phyloP scores from a whole-genome alignment of 305 asterid genomes.

The Plantago coronopus region DNA sequence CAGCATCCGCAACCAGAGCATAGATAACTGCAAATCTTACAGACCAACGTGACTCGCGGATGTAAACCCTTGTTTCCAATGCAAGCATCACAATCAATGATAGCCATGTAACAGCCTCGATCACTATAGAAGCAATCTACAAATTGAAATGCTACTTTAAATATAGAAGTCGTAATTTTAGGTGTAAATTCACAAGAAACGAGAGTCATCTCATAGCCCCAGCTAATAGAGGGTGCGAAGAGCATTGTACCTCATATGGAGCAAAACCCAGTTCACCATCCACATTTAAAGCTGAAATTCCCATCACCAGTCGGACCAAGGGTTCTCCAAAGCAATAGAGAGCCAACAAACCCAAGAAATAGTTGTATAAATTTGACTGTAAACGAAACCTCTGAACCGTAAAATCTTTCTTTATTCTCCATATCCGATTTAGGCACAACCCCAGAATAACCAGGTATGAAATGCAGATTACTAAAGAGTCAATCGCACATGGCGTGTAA shows the following conservation, averaged over 20 bases:
- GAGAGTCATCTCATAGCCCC: conserved; percentile 54
- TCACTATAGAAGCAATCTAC: conserved; percentile 58
- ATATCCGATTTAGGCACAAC: conserved; percentile 51
- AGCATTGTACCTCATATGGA: conserved; percentile 65
- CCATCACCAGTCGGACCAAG: conserved; percentile 57
- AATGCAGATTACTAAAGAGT: conserved; percentile 53
- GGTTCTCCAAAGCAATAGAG: conserved; percentile 68
- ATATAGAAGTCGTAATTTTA: too few species aligned
- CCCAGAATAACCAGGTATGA: conserved; percentile 72
- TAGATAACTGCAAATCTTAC: conserved; percentile 77
- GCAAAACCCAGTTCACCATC: conserved; percentile 59
- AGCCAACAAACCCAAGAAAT: conserved; percentile 62
- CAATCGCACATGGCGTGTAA: conserved; percentile 76
- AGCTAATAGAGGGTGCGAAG: conserved; percentile 36
- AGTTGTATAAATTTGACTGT: conserved; percentile 58
- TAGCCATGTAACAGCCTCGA: conserved; percentile 81
- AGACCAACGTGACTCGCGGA: conserved; percentile 76
- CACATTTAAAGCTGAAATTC: conserved; percentile 67
- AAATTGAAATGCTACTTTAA: conserved; percentile 16
- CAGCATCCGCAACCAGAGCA: conserved; percentile 73
- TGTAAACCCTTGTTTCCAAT: conserved; percentile 66
- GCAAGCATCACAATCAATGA: conserved; percentile 64
- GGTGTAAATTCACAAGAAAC: conserved; percentile 40
- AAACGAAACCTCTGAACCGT: conserved; percentile 52
- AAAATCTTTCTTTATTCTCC: conserved; percentile 46